Conservation (phyloP, 768 basidiomycete genomes). For the Rhizopogon salebrosus region DNA sequence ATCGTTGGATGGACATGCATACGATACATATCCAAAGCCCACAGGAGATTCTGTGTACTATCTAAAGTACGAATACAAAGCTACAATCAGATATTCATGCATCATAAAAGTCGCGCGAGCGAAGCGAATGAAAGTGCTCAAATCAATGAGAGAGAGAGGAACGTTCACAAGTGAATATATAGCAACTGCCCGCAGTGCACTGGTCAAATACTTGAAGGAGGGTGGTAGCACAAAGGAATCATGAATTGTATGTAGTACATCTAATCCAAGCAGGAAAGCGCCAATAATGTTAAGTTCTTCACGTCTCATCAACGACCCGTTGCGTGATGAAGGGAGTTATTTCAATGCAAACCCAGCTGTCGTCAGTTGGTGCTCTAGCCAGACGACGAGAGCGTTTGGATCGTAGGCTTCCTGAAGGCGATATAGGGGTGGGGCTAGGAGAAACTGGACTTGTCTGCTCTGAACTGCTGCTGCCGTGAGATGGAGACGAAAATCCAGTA, state of each 20-base stretch:
- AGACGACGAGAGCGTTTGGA: conserved; percentile 14
- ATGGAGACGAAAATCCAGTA: conserved; percentile 1
- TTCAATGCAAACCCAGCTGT: conserved; percentile 29
- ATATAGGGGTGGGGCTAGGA: background rate
- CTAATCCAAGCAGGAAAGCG: background rate
- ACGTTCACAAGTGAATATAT: background rate
- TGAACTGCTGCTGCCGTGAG: background rate
- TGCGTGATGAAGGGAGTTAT: conserved; percentile 20
- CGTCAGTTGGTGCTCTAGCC: conserved; percentile 7
- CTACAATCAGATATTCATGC: background rate
- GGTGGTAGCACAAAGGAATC: background rate
- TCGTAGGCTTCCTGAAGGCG: conserved; percentile 14
- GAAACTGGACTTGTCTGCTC: background rate
- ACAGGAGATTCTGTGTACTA: background rate
- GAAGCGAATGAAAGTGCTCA: background rate
- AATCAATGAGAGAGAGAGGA: background rate
- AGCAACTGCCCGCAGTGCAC: background rate
- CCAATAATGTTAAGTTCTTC: background rate
- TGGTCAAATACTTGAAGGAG: background rate
- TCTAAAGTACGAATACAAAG: background rate
- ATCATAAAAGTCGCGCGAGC: background rate
- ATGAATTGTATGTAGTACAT: background rate
- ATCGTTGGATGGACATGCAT: too few species aligned
- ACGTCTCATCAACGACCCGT: conserved; percentile 3
- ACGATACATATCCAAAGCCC: background rate